Percentiles rank a stretch among this genome's conserved stretches.
These are phyloP conservation scores for Tricholoma sp. DNA, from an alignment of 768 basidiomycete genomes.

Conservation along the genomic window DNA sequence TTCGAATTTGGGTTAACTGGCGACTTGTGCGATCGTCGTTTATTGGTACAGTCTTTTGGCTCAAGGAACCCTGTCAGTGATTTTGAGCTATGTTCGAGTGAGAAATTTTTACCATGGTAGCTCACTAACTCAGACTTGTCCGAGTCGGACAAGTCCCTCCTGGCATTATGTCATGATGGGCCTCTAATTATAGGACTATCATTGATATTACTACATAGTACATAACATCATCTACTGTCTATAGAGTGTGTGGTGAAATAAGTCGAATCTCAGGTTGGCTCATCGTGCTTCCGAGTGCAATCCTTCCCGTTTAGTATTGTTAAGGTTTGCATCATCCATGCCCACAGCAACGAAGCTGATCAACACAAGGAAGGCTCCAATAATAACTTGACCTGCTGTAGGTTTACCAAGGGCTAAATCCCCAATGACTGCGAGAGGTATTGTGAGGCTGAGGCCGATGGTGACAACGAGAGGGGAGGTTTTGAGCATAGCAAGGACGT, in stretches of 20 bases:
- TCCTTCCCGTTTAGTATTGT: neutral
- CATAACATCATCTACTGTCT: neutral
- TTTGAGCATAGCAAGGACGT: slow-evolving; percentile 90
- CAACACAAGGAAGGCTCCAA: slow-evolving; percentile 76
- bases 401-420: slow-evolving; percentile 64
- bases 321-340: slow-evolving; percentile 36
- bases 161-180: neutral
- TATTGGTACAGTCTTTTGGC: slow-evolving; percentile 39
- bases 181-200: too few relatives aligned
- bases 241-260: neutral
- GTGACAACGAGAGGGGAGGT: slow-evolving; percentile 94
- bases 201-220: too few relatives aligned
- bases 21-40: slow-evolving; percentile 42
- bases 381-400: slow-evolving; percentile 51
- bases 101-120: neutral
- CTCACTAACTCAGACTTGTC: neutral
- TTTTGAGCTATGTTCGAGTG: neutral
- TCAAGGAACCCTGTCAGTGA: slow-evolving; percentile 10
- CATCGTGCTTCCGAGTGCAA: neutral
- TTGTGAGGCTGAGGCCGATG: slow-evolving; percentile 87
- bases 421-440: slow-evolving; percentile 85
- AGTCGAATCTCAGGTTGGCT: neutral
- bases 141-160: too few relatives aligned
- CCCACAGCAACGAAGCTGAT: slow-evolving; percentile 75
- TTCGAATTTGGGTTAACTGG: slow-evolving; percentile 46